phyloP scores from a whole-genome alignment of 345 rosid genomes.

The Bruguiera gymnorhiza region DNA sequence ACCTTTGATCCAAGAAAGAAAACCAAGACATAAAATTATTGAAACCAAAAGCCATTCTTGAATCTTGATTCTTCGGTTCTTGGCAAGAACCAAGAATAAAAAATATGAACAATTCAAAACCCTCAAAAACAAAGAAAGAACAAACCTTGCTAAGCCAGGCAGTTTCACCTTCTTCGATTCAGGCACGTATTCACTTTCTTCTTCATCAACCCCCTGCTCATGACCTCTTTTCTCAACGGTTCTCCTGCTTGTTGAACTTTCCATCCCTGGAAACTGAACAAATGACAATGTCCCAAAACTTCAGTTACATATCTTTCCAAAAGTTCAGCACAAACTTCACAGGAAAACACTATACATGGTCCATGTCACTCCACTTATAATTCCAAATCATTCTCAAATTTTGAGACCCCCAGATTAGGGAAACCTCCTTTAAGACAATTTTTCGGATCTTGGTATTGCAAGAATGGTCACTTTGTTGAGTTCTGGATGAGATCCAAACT shows the following conservation, averaged over 20 bases:
- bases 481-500: constrained; percentile 19
- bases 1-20: background rate
- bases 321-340: constrained; percentile 8
- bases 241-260: constrained; percentile 59
- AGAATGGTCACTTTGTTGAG: background rate
- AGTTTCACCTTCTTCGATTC: constrained; percentile 70
- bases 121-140: background rate
- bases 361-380: background rate
- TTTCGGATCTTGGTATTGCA: constrained; percentile 17
- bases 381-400: background rate
- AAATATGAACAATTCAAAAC: constrained; percentile 3
- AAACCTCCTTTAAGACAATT: background rate
- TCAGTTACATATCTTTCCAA: constrained; percentile 16
- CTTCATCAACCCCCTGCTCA: constrained; percentile 51
- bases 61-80: background rate
- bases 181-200: constrained; percentile 35
- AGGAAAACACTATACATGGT: background rate
- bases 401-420: constrained; percentile 5
- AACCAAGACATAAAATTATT: background rate
- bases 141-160: constrained; percentile 83
- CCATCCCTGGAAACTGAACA: constrained; percentile 49
- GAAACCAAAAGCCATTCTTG: background rate
- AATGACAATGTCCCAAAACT: background rate
- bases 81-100: background rate
- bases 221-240: constrained; percentile 43